Percentiles rank a stretch among this genome's conserved stretches.
Conservation (phyloP, 257 asterid species). For the Solanum piurae region DNA sequence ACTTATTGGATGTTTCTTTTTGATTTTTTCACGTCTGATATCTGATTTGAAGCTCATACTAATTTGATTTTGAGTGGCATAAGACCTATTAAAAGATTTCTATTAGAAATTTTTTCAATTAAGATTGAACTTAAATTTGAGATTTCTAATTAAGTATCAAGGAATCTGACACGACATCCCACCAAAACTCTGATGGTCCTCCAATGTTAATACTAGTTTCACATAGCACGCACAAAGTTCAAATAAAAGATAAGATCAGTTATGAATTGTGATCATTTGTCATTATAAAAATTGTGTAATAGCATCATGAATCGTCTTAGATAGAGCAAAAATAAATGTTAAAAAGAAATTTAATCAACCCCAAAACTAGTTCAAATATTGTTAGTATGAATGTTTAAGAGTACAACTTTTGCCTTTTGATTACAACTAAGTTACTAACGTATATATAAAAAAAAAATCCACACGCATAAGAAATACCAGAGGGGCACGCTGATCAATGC, state of each 20-base stretch:
- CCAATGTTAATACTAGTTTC: neutral
- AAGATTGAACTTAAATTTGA: neutral
- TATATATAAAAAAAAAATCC: neutral
- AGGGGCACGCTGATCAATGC: neutral
- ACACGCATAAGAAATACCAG: neutral
- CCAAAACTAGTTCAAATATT: neutral
- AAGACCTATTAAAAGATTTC: neutral
- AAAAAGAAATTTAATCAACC: neutral
- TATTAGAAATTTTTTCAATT: neutral
- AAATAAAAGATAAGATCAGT: neutral
- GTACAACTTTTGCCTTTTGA: neutral
- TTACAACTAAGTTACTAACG: neutral
- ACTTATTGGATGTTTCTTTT: neutral
- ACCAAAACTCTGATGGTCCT: neutral
- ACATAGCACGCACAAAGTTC: neutral
- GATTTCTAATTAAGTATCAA: neutral
- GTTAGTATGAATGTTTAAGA: neutral
- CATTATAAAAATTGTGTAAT: neutral
- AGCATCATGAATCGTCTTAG: neutral
- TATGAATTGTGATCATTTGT: neutral
- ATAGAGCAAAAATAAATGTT: neutral
- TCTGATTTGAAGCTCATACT: neutral
- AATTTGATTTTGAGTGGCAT: neutral
- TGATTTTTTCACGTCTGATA: neutral
- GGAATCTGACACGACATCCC: accelerated